These are phyloP conservation scores for Macaranga tanarius DNA, from an alignment of 441 rosid genomes.

Conservation along the genomic window DNA sequence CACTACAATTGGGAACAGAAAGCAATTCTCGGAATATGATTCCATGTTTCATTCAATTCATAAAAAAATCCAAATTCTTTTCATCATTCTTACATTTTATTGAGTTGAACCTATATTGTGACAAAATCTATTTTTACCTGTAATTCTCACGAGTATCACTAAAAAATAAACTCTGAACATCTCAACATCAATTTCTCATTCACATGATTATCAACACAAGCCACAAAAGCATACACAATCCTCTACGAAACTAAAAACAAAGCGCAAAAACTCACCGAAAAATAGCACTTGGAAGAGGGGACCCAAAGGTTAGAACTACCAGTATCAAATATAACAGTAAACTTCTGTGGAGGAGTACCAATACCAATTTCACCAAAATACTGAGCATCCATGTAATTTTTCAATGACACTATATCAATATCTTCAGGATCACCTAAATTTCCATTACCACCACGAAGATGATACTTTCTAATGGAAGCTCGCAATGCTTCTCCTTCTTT, in stretches of 20 bases:
- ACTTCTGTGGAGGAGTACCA: slow-evolving; percentile 75
- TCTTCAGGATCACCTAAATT: slow-evolving; percentile 47
- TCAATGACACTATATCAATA: slow-evolving; percentile 52
- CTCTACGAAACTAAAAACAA: background rate
- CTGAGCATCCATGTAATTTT: slow-evolving; percentile 85
- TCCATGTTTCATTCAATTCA: too few relatives aligned
- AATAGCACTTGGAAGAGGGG: slow-evolving; percentile 76
- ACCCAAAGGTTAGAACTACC: slow-evolving; percentile 91
- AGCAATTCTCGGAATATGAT: background rate
- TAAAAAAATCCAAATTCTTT: background rate
- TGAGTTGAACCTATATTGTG: background rate
- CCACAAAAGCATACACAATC: background rate
- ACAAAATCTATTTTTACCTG: background rate
- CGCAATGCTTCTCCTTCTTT: slow-evolving; percentile 45
- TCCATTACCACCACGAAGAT: slow-evolving; percentile 25
- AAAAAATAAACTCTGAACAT: too few relatives aligned
- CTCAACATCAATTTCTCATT: background rate
- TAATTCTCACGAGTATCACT: background rate
- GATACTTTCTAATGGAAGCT: slow-evolving; percentile 43
- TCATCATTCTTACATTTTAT: too few relatives aligned
- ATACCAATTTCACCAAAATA: slow-evolving; percentile 83
- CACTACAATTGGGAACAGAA: background rate
- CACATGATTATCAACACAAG: background rate
- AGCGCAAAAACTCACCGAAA: slow-evolving; percentile 54
- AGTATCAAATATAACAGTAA: slow-evolving; percentile 85